Conservation (phyloP, 192 early-diverging fungal genomes). For the Coemansia sp. region DNA sequence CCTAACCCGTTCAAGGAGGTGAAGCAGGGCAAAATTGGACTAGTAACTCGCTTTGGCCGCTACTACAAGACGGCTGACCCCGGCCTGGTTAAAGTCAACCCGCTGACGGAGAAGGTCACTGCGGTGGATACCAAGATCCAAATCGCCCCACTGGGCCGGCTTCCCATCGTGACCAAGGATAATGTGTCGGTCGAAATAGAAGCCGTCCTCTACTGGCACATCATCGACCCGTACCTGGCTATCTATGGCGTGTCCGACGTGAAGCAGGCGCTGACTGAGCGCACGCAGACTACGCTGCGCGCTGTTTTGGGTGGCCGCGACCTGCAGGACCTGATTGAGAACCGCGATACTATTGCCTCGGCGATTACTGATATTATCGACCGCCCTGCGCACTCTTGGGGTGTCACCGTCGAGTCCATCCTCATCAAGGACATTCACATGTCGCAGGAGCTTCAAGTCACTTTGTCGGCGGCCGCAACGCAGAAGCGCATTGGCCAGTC, state of each 20-base stretch:
- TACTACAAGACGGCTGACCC: constrained; percentile 61
- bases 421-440: constrained; percentile 86
- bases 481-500: constrained; percentile 86
- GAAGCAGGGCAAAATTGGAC: constrained; percentile 42
- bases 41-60: constrained; percentile 52
- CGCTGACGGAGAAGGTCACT: constrained; percentile 37
- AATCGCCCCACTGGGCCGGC: constrained; percentile 61
- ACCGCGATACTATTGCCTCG: constrained; percentile 81
- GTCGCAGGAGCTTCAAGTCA: constrained; percentile 73
- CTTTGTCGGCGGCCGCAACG: constrained; percentile 83
- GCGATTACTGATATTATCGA: constrained; percentile 85
- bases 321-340: constrained; percentile 87
- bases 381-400: constrained; percentile 74
- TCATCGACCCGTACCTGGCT: constrained; percentile 75
- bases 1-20: constrained; percentile 53
- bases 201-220: constrained; percentile 83
- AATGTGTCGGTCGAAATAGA: constrained; percentile 85
- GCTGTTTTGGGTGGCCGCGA: constrained; percentile 79
- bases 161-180: constrained; percentile 87
- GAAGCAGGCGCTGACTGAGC: constrained; percentile 74
- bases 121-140: constrained; percentile 64
- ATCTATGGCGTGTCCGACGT: constrained; percentile 79
- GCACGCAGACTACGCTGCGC: constrained; percentile 87
- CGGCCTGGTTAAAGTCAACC: constrained; percentile 56
- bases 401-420: constrained; percentile 77